A percentile compares a stretch with the other conserved stretches of the same genome.
Evolutionary conservation across 495 filamentous ascomycete species (phyloP).

Genomic region (Talaromyces stipitatus): DNA sequence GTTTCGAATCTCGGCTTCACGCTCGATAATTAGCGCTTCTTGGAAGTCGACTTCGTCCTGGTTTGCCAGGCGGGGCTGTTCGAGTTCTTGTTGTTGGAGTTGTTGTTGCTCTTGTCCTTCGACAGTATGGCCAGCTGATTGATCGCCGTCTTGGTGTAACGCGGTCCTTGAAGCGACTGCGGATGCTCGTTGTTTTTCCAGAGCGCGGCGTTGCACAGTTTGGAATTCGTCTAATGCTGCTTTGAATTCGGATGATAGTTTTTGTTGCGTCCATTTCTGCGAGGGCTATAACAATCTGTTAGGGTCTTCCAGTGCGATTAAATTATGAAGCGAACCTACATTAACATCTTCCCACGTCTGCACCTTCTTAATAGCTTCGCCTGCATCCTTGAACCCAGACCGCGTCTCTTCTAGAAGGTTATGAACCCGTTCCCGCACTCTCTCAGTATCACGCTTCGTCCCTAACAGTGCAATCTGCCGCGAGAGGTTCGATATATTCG

Average conservation of each 20-base stretch:
- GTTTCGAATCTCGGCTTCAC: conserved; percentile 90
- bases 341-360: conserved; percentile 87
- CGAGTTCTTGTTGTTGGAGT: conserved; percentile 63
- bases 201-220: conserved; percentile 71
- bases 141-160: conserved; percentile 47
- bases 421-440: conserved; percentile 83
- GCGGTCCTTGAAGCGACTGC: conserved; percentile 71
- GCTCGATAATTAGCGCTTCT: conserved; percentile 88
- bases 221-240: conserved; percentile 86
- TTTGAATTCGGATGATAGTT: conserved; percentile 86
- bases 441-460: conserved; percentile 82
- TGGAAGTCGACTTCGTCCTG: conserved; percentile 98
- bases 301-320: background rate
- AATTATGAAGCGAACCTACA: conserved; percentile 44
- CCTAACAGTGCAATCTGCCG: conserved; percentile 78
- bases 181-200: conserved; percentile 88
- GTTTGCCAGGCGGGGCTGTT: conserved; percentile 72
- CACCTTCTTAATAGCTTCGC: conserved; percentile 87
- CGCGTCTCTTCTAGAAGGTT: conserved; percentile 78
- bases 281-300: conserved; percentile 52
- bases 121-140: conserved; percentile 17
- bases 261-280: conserved; percentile 91
- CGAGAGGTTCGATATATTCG: conserved; percentile 73
- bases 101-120: conserved; percentile 39
- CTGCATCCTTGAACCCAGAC: conserved; percentile 82